These are phyloP conservation scores for Capsella bursapastoris DNA, from an alignment of 345 rosid genomes.

Conservation along the genomic window DNA sequence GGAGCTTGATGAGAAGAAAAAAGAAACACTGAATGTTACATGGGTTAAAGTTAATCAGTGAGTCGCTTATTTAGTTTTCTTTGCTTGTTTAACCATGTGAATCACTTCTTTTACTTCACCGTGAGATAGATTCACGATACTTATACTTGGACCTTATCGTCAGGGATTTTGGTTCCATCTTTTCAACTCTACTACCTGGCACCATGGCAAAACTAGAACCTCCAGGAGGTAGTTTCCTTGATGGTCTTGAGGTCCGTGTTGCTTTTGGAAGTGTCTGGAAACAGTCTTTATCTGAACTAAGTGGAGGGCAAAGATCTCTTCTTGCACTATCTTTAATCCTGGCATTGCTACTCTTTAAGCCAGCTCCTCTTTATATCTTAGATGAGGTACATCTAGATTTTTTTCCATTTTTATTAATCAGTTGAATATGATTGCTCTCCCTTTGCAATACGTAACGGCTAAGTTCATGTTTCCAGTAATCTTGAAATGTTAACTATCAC, in stretches of 20 bases:
- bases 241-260: slow-evolving; percentile 95
- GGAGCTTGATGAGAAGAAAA: slow-evolving; percentile 98
- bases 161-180: slow-evolving; percentile 95
- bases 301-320: slow-evolving; percentile 94
- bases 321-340: slow-evolving; percentile 93
- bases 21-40: slow-evolving; percentile 86
- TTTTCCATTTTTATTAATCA: not conserved
- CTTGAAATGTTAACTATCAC: slow-evolving; percentile 19
- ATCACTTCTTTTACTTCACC: slow-evolving; percentile 17
- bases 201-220: slow-evolving; percentile 90
- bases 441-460: not conserved
- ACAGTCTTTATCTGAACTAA: slow-evolving; percentile 89
- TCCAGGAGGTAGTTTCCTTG: slow-evolving; percentile 81
- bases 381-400: slow-evolving; percentile 67
- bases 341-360: slow-evolving; percentile 90
- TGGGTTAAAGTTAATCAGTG: slow-evolving; percentile 94
- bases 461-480: slow-evolving; percentile 16
- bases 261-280: slow-evolving; percentile 98
- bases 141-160: slow-evolving; percentile 12
- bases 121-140: not conserved
- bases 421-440: not conserved
- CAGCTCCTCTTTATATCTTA: slow-evolving; percentile 94
- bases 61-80: slow-evolving; percentile 30
- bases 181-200: slow-evolving; percentile 91
- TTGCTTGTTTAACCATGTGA: slow-evolving; percentile 14